phyloP scores from a whole-genome alignment of 2,329 filamentous ascomycete genomes.

The Phyllachora maydis region DNA sequence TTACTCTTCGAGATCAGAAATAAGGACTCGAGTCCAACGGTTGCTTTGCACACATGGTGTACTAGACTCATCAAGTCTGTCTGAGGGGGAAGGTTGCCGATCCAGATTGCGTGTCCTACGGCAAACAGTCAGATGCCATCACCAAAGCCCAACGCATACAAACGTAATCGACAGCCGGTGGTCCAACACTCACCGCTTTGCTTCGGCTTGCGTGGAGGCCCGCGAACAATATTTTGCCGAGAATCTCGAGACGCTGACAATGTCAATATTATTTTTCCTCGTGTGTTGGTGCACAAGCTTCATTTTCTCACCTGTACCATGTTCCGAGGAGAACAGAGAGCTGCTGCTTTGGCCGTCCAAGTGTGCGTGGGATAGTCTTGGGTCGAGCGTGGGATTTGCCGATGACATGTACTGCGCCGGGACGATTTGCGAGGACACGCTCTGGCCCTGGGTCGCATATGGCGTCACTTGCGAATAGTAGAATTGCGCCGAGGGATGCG shows the following conservation, averaged over 20 bases:
- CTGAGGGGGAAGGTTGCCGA: constrained; percentile 77
- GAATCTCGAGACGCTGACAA: too few species aligned
- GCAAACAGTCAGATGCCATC: too few species aligned
- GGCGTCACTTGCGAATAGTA: constrained; percentile 21
- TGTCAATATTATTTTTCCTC: too few species aligned
- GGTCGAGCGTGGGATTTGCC: constrained; percentile 7
- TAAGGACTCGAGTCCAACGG: constrained; percentile 63
- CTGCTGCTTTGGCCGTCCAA: constrained; percentile 3
- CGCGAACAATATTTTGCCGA: constrained; percentile 23
- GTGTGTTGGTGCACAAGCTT: too few species aligned
- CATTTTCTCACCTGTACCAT: too few species aligned
- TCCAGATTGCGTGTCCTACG: constrained; percentile 88
- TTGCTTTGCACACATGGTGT: constrained; percentile 69
- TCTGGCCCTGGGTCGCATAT: constrained; percentile 13
- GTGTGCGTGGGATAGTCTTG: constrained; percentile 6
- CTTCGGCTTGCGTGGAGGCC: constrained; percentile 33
- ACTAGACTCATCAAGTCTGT: constrained; percentile 71
- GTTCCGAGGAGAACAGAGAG: too few species aligned
- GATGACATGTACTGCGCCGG: constrained; percentile 14
- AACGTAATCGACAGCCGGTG: too few species aligned
- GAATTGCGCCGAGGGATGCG: constrained; percentile 13
- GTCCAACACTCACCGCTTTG: constrained; percentile 32
- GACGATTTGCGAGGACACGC: constrained; percentile 12
- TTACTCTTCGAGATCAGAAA: constrained; percentile 96
- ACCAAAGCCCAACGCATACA: too few species aligned